Base-by-base conservation (phyloP, 805 yeast genomes). In the Saturnispora mendoncae region DNA sequence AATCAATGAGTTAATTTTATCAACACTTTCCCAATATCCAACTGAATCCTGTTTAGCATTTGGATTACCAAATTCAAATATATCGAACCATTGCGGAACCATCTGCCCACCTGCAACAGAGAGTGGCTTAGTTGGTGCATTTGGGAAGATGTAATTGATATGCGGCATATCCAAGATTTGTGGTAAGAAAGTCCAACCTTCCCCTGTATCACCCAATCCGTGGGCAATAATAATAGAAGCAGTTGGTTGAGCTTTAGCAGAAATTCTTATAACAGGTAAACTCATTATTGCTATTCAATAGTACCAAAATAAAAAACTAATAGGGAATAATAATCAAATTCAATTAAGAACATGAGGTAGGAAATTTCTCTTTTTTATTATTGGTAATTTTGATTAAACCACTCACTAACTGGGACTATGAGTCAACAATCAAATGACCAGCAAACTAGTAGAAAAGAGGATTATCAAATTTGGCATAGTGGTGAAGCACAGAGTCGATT, bases 121-220 rank as follows among this genome's bases (percentile, higher is more conserved):
- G 40, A 88, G 71, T 8, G 86, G 86, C 29, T 72, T 67, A 1
- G 53, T 53, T 6, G 96, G 96, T 0, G 98, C 97, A 56, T 81
- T 79, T 4, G 98, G 98, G 52, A 92, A 84, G n/a, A 88, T 71
- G 52, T 82, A 87, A 50, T 79, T 80, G 49, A 72, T 70, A 51
- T 71, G 76, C 50, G 64, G 67, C 52, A 71, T 80, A 15, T 57
- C 70, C 20, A 84, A 70, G 41, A 76, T 63, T 30, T 78, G 80
- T 4, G 92, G 84, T 31, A 90, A 63, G 67, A 84, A 85, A 34
- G 74, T 67, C 96, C 96, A 90, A 2, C 97, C 97, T 14, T 70
- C 68, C 4, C 95, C 97, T 0, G 85, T 60, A 58, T 90, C 97
- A 8, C 98, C 98, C 14, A 90, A 67, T 0, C 98, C 97, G 58